phyloP scores from a whole-genome alignment of 306 rosid genomes.

The Carpinus fangiana region DNA sequence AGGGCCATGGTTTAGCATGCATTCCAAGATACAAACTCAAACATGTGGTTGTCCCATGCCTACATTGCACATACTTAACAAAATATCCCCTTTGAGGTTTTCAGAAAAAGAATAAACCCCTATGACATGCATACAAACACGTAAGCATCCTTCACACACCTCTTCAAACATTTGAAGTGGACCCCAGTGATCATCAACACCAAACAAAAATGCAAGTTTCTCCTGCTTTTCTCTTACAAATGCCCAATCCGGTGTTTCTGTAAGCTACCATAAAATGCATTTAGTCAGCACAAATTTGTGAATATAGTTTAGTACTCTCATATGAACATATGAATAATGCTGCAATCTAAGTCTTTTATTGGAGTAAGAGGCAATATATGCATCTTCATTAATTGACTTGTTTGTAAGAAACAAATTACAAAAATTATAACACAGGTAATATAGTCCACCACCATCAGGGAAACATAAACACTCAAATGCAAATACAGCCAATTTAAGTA shows the following conservation, averaged over 20 bases:
- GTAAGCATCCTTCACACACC: slow-evolving; percentile 39
- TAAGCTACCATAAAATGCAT: slow-evolving; percentile 51
- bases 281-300: slow-evolving; percentile 38
- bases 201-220: slow-evolving; percentile 74
- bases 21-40: slow-evolving; percentile 3
- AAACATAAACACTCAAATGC: background rate
- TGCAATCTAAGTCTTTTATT: background rate
- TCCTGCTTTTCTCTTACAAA: slow-evolving; percentile 61
- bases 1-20: slow-evolving; percentile 7
- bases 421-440: background rate
- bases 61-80: background rate
- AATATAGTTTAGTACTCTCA: slow-evolving; percentile 19
- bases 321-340: slow-evolving; percentile 2
- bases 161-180: slow-evolving; percentile 82
- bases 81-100: background rate
- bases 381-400: background rate
- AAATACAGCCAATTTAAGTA: background rate
- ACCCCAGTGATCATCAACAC: slow-evolving; percentile 89
- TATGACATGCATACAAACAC: background rate
- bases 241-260: slow-evolving; percentile 83
- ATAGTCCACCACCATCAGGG: background rate
- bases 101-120: background rate
- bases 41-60: slow-evolving; percentile 16
- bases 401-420: background rate
- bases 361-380: background rate